Base-by-base conservation (phyloP, 257 asterid genomes). In the Scutellaria minor region DNA sequence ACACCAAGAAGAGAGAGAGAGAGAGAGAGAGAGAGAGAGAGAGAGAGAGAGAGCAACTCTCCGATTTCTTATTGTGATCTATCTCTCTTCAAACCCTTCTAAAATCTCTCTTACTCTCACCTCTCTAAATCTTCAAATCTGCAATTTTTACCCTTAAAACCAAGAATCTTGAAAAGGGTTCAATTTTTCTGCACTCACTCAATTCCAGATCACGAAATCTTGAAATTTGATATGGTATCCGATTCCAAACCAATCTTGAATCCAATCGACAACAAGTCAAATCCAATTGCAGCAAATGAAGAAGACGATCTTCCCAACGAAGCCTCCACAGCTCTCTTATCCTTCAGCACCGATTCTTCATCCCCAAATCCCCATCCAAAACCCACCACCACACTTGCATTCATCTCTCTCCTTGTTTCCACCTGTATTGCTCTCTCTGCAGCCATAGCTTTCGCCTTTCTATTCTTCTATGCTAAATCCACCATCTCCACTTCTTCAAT, bases 361-460 rank as follows among this genome's bases (percentile, higher is more conserved):
- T 66, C 85, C 66, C 51, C 79, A 46, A 48, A 9, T 2, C 15
- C 76, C 27, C 56, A 24, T 15, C 52, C 73, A 0, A 82, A 74
- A 75, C 74, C 76, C n/a, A 15, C 54, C 46, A 54, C 64, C 12
- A 62, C 70, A 1, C 14, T 72, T 53, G 27, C 86, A 54, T 76
- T 84, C 81, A 46, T 78, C 12, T 73, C 86, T 27, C 83, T 88
- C n/a, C 15, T 82, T 42, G 76, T 89, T 77, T 62, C 87, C 2
- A 76, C 87, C 42, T 84, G 85, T 61, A 35, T 85, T 31, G 78
- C 95, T 75, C 74, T 88, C 40, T 81, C 89, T 53, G 83, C 88
- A 4, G 96, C 91, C 18, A 6, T 74, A 39, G 80, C 85, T 68
- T 85, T 89, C 64, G 89, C 83, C 48, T 78, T 84, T 78, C 68